Percentiles rank a stretch among this genome's conserved stretches.
These are phyloP conservation scores for Podospora pseudocomata DNA, from an alignment of 495 filamentous ascomycete genomes.

Conservation along the genomic window DNA sequence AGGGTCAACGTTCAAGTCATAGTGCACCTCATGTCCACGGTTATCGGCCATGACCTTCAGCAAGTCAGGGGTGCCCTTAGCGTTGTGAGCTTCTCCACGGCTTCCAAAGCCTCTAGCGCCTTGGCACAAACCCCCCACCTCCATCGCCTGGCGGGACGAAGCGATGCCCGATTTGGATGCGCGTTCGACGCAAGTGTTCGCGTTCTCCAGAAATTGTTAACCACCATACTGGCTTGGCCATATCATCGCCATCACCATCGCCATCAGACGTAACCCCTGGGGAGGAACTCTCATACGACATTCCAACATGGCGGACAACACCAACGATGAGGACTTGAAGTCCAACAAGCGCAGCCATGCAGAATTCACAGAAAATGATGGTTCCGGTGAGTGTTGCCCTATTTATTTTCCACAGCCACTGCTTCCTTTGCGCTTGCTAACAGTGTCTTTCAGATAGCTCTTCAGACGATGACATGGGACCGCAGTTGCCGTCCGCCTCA, in stretches of 20 bases:
- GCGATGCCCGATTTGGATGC: conserved; percentile 1
- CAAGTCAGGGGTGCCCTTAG: not conserved
- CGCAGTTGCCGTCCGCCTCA: conserved; percentile 65
- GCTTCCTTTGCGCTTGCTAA: conserved; percentile 13
- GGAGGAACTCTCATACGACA: not conserved
- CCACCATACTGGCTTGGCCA: not conserved
- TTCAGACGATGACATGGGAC: conserved; percentile 92
- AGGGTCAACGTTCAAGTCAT: no score
- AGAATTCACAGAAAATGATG: conserved; percentile 39
- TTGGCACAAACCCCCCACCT: not conserved
- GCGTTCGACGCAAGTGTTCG: not conserved
- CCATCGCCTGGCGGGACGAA: not conserved
- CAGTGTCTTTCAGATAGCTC: conserved; percentile 57
- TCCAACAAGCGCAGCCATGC: conserved; percentile 48
- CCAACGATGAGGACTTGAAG: conserved; percentile 31
- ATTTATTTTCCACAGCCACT: not conserved
- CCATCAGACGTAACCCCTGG: not conserved
- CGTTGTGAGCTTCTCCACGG: not conserved
- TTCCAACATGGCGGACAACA: conserved; percentile 23
- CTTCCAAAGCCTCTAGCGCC: not conserved
- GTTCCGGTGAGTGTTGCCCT: conserved; percentile 34
- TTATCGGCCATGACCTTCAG: no score
- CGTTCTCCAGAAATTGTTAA: not conserved
- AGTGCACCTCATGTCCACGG: no score
- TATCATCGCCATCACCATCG: not conserved